These are phyloP conservation scores for Solanum bulbocastanum DNA, from an alignment of 257 asterid genomes.

Conservation along the genomic window DNA sequence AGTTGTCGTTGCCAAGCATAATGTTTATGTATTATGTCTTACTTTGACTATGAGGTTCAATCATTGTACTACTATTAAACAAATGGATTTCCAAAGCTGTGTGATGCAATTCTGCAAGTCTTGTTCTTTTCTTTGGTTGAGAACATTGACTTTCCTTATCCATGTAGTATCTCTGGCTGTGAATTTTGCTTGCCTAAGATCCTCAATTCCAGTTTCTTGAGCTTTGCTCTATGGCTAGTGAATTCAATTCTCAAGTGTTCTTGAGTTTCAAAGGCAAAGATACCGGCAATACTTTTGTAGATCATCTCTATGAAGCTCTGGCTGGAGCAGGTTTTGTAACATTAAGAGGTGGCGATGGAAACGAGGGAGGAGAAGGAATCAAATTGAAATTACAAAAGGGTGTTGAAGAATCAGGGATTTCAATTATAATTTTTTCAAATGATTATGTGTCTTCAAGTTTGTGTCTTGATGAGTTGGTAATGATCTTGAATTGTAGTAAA, in stretches of 20 bases:
- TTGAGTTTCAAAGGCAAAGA: slow-evolving; percentile 1
- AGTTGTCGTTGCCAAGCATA: too few relatives aligned
- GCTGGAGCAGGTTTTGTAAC: background rate
- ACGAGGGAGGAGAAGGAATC: background rate
- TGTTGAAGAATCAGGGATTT: background rate
- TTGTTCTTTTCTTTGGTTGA: background rate
- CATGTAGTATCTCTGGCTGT: background rate
- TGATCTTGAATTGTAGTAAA: slow-evolving; percentile 3
- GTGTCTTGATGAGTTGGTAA: slow-evolving; percentile 10
- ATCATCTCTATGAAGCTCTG: slow-evolving; percentile 4
- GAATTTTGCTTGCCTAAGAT: background rate
- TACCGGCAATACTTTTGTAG: background rate
- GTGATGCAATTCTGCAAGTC: background rate
- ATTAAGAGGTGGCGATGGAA: background rate
- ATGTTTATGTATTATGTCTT: too few relatives aligned
- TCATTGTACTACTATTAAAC: background rate
- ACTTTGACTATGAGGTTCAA: too few relatives aligned
- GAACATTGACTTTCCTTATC: background rate
- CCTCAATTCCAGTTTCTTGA: background rate
- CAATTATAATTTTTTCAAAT: background rate
- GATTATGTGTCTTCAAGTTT: slow-evolving; percentile 4
- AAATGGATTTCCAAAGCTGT: background rate
- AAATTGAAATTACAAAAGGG: background rate
- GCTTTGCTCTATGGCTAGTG: background rate
- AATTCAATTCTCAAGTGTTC: background rate